These are phyloP conservation scores for Epichloe aotearoae DNA, from an alignment of 2,329 filamentous ascomycete genomes.

Conservation along the genomic window DNA sequence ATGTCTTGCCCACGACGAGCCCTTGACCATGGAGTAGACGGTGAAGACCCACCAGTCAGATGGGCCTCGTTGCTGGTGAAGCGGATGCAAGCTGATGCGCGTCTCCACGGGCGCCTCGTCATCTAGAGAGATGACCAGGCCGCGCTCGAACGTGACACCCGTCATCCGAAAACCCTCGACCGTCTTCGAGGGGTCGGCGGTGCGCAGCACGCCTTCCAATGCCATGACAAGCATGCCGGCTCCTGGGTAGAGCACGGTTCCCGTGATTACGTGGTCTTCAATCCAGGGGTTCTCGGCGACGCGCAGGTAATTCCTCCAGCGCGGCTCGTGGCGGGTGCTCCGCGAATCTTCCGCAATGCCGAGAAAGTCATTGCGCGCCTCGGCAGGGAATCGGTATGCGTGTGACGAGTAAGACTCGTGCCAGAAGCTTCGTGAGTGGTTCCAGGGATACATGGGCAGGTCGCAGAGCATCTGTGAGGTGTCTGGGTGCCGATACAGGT, in stretches of 20 bases:
- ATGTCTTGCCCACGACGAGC: not conserved
- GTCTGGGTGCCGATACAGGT: too few species aligned
- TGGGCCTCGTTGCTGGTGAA: not conserved
- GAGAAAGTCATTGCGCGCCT: constrained; percentile 15
- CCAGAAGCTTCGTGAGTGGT: constrained; percentile 17
- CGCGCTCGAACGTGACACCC: constrained; percentile 2
- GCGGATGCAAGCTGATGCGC: not conserved
- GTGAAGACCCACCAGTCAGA: not conserved
- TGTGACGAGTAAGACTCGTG: constrained; percentile 12
- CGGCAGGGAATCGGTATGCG: constrained; percentile 10
- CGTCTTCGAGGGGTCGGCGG: not conserved
- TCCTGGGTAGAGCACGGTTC: constrained; percentile 20
- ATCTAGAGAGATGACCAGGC: not conserved
- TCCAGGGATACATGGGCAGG: constrained; percentile 17
- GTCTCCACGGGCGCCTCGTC: not conserved
- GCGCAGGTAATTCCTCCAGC: constrained; percentile 20
- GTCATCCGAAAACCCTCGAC: constrained; percentile 3
- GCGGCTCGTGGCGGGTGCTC: constrained; percentile 13
- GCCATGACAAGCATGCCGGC: constrained; percentile 22
- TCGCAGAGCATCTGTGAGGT: not conserved
- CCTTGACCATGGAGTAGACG: not conserved
- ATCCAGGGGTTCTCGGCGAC: constrained; percentile 21
- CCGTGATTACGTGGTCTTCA: constrained; percentile 17
- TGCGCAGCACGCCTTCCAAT: constrained; percentile 12
- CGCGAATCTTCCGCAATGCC: constrained; percentile 7